Evolutionary conservation across 306 rosid species (phyloP).

Genomic region (Leucaena leucocephala): DNA sequence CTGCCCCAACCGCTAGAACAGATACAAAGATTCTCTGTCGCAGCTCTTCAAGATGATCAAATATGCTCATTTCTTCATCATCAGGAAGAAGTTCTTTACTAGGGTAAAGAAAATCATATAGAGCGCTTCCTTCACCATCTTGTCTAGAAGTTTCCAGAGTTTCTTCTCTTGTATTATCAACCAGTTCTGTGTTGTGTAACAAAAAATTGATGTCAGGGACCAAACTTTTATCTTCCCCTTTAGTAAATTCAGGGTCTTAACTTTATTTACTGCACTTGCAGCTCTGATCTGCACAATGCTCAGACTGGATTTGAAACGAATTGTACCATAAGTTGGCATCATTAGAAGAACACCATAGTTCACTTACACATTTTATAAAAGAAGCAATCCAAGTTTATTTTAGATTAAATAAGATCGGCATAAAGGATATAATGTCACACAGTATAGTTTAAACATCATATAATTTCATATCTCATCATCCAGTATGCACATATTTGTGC

Average conservation of each 20-base stretch:
- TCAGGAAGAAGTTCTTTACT: slow-evolving; percentile 91
- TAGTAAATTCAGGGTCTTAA: background rate
- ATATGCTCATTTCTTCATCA: slow-evolving; percentile 89
- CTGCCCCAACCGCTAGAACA: slow-evolving; percentile 79
- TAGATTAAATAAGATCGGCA: background rate
- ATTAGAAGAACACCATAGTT: background rate
- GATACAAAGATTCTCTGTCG: slow-evolving; percentile 86
- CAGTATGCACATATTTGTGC: too few species aligned
- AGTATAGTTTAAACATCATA: background rate
- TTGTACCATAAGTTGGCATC: slow-evolving; percentile 1
- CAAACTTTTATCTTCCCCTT: background rate
- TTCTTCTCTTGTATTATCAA: slow-evolving; percentile 47
- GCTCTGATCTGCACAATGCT: slow-evolving; percentile 22
- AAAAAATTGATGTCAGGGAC: slow-evolving; percentile 30
- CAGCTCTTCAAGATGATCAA: slow-evolving; percentile 97
- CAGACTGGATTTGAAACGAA: background rate
- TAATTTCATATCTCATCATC: too few species aligned
- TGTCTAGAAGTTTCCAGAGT: slow-evolving; percentile 37
- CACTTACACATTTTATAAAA: background rate
- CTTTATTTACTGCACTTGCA: slow-evolving; percentile 15
- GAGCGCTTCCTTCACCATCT: slow-evolving; percentile 49
- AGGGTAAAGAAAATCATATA: slow-evolving; percentile 81
- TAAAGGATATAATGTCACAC: background rate
- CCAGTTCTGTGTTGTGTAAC: slow-evolving; percentile 41
- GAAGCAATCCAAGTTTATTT: background rate